Base-by-base conservation (phyloP, 306 rosid species). In the Quercus glauca region DNA sequence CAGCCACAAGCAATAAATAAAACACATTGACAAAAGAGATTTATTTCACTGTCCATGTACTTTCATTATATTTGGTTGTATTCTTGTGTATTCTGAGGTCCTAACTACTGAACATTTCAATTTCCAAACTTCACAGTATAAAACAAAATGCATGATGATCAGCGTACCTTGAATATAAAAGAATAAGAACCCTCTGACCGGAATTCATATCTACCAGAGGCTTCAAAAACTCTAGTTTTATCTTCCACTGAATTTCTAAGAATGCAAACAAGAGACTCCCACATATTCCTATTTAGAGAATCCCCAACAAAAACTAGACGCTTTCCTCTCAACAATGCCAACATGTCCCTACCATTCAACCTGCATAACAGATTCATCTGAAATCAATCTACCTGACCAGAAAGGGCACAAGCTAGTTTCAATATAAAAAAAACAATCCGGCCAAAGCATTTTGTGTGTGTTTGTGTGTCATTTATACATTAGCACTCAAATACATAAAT, bases 221-320 rank as follows among this genome's bases (percentile, higher is more conserved):
- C 98, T 85, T 95, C 99, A 72, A 83, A 93, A 77, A 95, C 98
- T 23, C 77, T 90, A 5, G 49, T 78, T 21, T 76, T 86, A 79
- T 95, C 80, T 74, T 90, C 89, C 52, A 76, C 98, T 1, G 98
- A 85, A 82, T 90, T 90, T 76, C 87, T 95, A n/a, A 95, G 76
- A 70, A 95, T 90, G 88, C 99, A 95, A 87, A 95, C 81, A 57
- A 95, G 87, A 70, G 99, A 95, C 64, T 95, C 99, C 99, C 99
- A 95, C 99, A 95, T 95, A 52, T 95, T 95, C 81, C 99, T 86
- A 78, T 95, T 95, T 60, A 95, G 88, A n/a, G 99, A 95, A 90
- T 95, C 99, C 0, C 99, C 99, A 28, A 95, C 99, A 61, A 95
- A 95, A 79, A 89, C 99, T 41, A 95, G 37, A 74, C 98, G 73